Evolutionary conservation across 106 monocot genomes (phyloP).

Genomic region (Narthecium ossifragum): DNA sequence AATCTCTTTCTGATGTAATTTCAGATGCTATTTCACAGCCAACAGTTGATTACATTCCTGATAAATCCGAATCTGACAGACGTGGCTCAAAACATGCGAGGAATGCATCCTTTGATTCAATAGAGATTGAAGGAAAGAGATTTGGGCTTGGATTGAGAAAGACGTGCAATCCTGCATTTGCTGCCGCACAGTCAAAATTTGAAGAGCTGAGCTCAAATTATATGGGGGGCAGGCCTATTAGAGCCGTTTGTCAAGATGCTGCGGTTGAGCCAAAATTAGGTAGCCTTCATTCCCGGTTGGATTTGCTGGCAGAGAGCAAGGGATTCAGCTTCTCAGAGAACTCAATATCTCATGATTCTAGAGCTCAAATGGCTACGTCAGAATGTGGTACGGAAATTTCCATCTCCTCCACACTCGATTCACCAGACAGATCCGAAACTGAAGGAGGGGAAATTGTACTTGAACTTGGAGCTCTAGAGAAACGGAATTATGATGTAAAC

Average conservation of each 20-base stretch:
- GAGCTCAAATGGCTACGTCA: constrained; percentile 41
- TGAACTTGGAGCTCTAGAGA: constrained; percentile 53
- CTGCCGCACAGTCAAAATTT: constrained; percentile 90
- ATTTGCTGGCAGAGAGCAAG: constrained; percentile 8
- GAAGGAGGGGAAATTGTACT: constrained; percentile 85
- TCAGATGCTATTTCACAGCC: constrained; percentile 8
- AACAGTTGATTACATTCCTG: constrained; percentile 3
- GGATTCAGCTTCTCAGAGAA: constrained; percentile 11
- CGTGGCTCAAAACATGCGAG: constrained; percentile 12
- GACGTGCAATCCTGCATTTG: constrained; percentile 63
- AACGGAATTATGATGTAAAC: constrained; percentile 14
- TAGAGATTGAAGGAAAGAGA: constrained; percentile 44
- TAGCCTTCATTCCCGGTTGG: constrained; percentile 4
- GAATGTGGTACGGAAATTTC: constrained; percentile 97
- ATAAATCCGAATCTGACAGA: constrained; percentile 16
- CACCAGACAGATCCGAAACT: constrained; percentile 72
- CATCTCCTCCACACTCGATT: constrained; percentile 83
- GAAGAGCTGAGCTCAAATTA: constrained; percentile 62
- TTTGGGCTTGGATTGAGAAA: constrained; percentile 31
- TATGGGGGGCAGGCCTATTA: constrained; percentile 17
- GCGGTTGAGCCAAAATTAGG: constrained; percentile 20
- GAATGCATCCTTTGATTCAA: constrained; percentile 19
- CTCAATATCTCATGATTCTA: constrained; percentile 21
- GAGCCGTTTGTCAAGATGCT: constrained; percentile 17
- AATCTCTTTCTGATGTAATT: constrained; percentile 6